Evolutionary conservation across 495 filamentous ascomycete species (phyloP).

Genomic region (Tirmania nivea): DNA sequence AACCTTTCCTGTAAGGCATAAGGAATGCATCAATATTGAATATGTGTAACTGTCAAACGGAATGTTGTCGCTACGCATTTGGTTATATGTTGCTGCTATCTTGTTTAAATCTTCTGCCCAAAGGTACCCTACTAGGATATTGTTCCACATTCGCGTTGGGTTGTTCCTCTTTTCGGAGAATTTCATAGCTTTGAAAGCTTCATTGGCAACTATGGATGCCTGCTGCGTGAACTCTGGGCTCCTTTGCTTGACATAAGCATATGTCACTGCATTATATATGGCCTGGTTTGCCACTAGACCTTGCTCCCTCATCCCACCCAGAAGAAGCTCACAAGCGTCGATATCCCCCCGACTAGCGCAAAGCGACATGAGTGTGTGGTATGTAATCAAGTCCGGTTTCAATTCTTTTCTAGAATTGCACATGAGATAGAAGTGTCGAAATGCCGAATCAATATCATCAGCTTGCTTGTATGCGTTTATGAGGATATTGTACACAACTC

Average conservation of each 20-base stretch:
- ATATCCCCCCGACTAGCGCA: conserved; percentile 54
- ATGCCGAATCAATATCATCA: conserved; percentile 40
- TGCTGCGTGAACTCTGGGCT: neutral
- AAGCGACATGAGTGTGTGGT: conserved; percentile 48
- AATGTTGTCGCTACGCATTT: conserved; percentile 38
- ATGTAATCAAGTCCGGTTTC: conserved; percentile 36
- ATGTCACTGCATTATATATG: conserved; percentile 43
- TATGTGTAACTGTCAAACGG: conserved; percentile 51
- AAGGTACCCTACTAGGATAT: conserved; percentile 45
- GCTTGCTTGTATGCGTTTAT: conserved; percentile 46
- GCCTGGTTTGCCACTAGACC: conserved; percentile 23
- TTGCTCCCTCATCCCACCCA: conserved; percentile 28
- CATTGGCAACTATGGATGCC: conserved; percentile 27
- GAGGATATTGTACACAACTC: conserved; percentile 50
- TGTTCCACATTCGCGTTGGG: conserved; percentile 49
- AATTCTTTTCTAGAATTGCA: conserved; percentile 4
- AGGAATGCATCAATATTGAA: conserved; percentile 46
- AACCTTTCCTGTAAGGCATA: conserved; percentile 37
- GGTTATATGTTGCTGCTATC: conserved; percentile 35
- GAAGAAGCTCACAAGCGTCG: conserved; percentile 40
- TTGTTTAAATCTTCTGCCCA: conserved; percentile 37
- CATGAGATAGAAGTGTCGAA: conserved; percentile 37
- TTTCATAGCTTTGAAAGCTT: conserved; percentile 37
- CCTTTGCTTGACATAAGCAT: conserved; percentile 29
- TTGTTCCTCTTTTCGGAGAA: conserved; percentile 24